phyloP scores from a whole-genome alignment of 2,329 filamentous ascomycete species.

The Botrytis byssoidea region DNA sequence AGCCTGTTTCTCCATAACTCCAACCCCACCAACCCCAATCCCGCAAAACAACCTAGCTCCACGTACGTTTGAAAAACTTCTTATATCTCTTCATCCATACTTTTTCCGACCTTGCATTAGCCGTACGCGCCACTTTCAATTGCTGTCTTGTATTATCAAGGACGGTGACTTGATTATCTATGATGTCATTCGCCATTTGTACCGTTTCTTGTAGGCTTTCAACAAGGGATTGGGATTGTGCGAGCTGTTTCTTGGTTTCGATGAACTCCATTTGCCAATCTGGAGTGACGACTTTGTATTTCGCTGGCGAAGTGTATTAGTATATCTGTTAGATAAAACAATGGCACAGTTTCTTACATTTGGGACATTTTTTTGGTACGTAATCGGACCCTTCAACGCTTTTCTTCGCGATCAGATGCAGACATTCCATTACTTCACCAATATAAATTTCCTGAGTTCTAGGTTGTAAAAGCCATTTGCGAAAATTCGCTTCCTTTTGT shows the following conservation, averaged over 20 bases:
- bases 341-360: neutral
- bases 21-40: neutral
- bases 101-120: neutral
- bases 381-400: constrained; percentile 1
- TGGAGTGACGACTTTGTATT: neutral
- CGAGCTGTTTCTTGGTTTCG: neutral
- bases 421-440: neutral
- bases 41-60: neutral
- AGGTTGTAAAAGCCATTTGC: neutral
- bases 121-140: neutral
- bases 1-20: too few species aligned
- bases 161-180: neutral
- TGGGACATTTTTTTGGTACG: neutral
- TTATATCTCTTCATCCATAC: neutral
- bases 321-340: neutral
- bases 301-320: neutral
- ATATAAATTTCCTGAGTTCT: neutral
- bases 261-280: constrained; percentile 3
- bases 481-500: neutral
- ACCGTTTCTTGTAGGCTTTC: neutral
- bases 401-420: neutral
- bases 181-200: neutral
- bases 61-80: neutral
- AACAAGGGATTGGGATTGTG: neutral
- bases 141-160: neutral